phyloP scores from a whole-genome alignment of 108 stramenopile species.

The Seminavis robusta region DNA sequence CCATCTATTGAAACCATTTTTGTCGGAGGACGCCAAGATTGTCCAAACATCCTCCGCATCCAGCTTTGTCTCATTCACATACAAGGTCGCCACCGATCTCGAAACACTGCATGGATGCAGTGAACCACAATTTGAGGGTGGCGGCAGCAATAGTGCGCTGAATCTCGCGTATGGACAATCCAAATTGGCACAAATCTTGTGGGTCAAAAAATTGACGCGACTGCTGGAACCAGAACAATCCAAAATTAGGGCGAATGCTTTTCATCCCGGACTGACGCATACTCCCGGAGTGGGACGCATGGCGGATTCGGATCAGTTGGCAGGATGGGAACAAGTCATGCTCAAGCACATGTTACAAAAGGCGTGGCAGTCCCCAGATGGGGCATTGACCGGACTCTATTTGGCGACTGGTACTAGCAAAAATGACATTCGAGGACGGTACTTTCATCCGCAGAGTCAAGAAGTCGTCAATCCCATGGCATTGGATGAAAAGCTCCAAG shows the following conservation, averaged over 20 bases:
- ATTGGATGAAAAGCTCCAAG: slow-evolving; percentile 26
- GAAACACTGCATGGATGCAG: slow-evolving; percentile 31
- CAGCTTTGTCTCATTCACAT: slow-evolving; percentile 11
- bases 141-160: no score
- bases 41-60: slow-evolving; percentile 48
- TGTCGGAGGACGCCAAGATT: slow-evolving; percentile 26
- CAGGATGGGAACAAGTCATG: background rate
- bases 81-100: slow-evolving; percentile 35
- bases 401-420: slow-evolving; percentile 24
- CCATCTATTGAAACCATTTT: slow-evolving; percentile 30
- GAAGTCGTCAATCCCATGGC: slow-evolving; percentile 31
- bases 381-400: slow-evolving; percentile 44
- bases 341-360: slow-evolving; percentile 11
- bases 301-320: background rate
- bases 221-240: slow-evolving; percentile 17
- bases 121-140: background rate
- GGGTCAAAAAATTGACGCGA: slow-evolving; percentile 40
- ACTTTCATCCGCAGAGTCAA: slow-evolving; percentile 49
- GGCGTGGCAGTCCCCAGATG: slow-evolving; percentile 43
- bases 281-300: slow-evolving; percentile 14
- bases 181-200: slow-evolving; percentile 52
- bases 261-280: slow-evolving; percentile 38
- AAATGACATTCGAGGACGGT: slow-evolving; percentile 41
- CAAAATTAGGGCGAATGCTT: slow-evolving; percentile 45
- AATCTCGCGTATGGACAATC: slow-evolving; percentile 36